Conservation (phyloP, 768 basidiomycete species). For the Trametopsis cervina region DNA sequence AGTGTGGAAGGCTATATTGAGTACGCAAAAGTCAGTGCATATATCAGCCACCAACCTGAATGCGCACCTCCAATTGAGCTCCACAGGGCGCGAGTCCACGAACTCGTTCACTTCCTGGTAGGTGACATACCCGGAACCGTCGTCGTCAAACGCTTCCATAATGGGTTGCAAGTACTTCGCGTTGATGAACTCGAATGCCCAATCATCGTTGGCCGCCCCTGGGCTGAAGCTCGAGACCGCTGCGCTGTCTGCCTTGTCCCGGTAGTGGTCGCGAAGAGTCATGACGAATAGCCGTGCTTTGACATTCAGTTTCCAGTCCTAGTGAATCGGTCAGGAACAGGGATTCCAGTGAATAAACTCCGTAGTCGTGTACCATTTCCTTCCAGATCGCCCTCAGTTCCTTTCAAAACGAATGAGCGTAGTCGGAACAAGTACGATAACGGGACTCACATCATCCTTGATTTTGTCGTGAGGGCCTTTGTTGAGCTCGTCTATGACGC, state of each 20-base stretch:
- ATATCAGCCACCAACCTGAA: neutral
- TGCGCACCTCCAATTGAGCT: conserved; percentile 27
- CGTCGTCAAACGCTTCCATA: conserved; percentile 28
- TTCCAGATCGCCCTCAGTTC: conserved; percentile 18
- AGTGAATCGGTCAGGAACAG: neutral
- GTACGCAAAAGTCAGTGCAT: neutral
- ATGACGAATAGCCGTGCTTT: conserved; percentile 24
- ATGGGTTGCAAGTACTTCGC: conserved; percentile 19
- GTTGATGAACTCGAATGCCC: conserved; percentile 22
- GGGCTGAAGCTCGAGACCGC: neutral
- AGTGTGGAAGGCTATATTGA: conserved; percentile 21
- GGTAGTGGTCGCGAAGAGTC: conserved; percentile 26
- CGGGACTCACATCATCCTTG: conserved; percentile 15
- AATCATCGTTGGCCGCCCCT: conserved; percentile 15
- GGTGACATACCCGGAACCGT: conserved; percentile 27
- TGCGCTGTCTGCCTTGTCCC: conserved; percentile 14
- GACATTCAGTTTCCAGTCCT: conserved; percentile 25
- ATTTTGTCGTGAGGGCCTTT: conserved; percentile 22
- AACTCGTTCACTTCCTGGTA: conserved; percentile 28
- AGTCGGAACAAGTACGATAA: neutral
- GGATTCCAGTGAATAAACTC: neutral
- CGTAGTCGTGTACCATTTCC: conserved; percentile 19
- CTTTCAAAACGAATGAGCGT: conserved; percentile 6
- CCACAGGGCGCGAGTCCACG: conserved; percentile 17
- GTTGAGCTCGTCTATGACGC: conserved; percentile 15